Evolutionary conservation across 768 basidiomycete genomes (phyloP).

Genomic region (Termitomyces heimii): DNA sequence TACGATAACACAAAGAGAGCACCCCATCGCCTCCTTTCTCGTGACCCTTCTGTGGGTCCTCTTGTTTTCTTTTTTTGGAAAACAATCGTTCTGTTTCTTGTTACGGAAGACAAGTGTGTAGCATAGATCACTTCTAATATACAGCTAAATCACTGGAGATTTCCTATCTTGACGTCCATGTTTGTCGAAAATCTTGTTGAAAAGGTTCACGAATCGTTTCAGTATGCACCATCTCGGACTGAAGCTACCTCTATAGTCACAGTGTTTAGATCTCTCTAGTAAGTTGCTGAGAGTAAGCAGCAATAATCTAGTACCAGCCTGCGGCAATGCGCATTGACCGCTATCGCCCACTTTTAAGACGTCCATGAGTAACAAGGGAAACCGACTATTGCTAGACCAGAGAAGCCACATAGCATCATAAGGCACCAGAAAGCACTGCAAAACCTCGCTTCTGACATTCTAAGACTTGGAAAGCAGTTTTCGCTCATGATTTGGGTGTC

Average conservation of each 20-base stretch:
- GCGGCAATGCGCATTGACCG: too few species aligned
- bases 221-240: neutral
- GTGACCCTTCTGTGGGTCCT: neutral
- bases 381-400: neutral
- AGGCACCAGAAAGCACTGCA: neutral
- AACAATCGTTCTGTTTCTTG: too few species aligned
- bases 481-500: neutral
- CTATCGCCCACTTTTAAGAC: neutral
- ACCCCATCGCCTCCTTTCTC: neutral
- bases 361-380: too few species aligned
- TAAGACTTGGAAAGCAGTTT: neutral
- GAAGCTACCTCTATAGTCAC: neutral
- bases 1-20: neutral
- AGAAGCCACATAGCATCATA: neutral
- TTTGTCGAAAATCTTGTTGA: neutral
- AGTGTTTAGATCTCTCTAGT: neutral
- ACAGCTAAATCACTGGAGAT: neutral
- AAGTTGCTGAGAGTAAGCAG: neutral
- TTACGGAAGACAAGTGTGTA: neutral
- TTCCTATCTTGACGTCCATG: neutral
- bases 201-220: neutral
- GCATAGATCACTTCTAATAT: neutral
- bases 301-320: neutral
- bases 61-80: neutral
- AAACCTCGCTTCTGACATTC: neutral